phyloP scores from a whole-genome alignment of 108 stramenopile genomes.

The Hondaea fermentalgiana region DNA sequence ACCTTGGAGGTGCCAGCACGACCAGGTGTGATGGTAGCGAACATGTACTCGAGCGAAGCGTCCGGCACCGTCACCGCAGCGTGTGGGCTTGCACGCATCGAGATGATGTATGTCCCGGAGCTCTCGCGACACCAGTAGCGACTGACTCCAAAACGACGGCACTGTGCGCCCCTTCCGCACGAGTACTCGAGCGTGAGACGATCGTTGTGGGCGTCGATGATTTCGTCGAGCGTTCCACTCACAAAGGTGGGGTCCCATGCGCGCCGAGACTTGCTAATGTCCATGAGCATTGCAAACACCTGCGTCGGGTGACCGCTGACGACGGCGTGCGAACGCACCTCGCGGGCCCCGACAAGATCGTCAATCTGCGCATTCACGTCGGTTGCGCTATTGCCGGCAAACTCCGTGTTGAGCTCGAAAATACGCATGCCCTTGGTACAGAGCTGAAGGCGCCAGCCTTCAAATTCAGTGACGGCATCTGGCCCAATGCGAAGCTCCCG shows the following conservation, averaged over 20 bases:
- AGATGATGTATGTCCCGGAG: background rate
- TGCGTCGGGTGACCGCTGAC: background rate
- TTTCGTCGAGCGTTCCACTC: background rate
- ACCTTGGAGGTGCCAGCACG: background rate
- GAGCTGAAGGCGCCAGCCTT: background rate
- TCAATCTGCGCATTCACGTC: background rate
- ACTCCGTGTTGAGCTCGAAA: background rate
- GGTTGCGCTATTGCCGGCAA: conserved; percentile 1
- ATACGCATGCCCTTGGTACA: background rate
- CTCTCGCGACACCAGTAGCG: background rate
- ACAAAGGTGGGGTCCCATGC: background rate
- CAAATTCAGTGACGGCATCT: background rate
- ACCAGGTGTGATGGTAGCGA: background rate
- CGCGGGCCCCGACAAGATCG: background rate
- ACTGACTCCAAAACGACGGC: background rate
- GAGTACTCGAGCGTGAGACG: background rate
- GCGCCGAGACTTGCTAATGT: background rate
- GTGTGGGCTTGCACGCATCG: no score
- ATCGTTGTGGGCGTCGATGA: background rate
- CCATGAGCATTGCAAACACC: conserved; percentile 11
- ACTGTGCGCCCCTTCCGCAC: background rate
- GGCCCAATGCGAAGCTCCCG: background rate
- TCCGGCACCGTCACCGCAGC: background rate
- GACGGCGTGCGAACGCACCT: background rate
- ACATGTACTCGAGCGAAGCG: background rate